Evolutionary conservation across 805 yeast species (phyloP), one percentile per base, ranked within the genome.

Genomic region (Torulaspora delbrueckii): DNA sequence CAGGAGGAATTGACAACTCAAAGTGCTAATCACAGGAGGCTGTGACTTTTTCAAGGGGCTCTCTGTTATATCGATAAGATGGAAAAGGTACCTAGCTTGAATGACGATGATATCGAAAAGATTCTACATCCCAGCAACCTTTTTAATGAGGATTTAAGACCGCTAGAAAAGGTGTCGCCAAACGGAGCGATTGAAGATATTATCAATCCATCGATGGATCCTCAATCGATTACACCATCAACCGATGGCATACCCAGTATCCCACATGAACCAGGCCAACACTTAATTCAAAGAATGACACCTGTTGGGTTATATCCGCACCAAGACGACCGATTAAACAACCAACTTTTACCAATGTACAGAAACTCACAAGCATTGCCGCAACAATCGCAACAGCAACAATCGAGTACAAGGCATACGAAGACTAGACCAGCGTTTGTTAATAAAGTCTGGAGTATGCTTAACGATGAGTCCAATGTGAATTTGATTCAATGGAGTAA

Each of bases 361-460:
- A 45, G 51, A 26, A 45, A 45, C 27, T 42, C 48, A 36, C 42
- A 32, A 13, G 25, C 46, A 10, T 34, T 46, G 8, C 46, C 47
- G 13, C 46, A 42, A 8, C 51, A 44, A 31, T 7, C 43, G 24
- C 22, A 33, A 8, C 46, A 26, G 22, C 44, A 43, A 13, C 35
- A 33, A n/a, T 37, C 39, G 13, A 33, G 36, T 23, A 42, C 55
- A 24, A 55, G 56, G 32, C 51, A 52, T 25, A 42, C 55, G 5
- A 84, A 82, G 58, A 60, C 81, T 0, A 71, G 88, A 43, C 95
- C 98, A 1, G 95, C 96, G 0, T 93, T 93, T 69, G 96, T 93
- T 8, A 79, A 82, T 73, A 93, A 93, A 65, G 70, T 93, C 14
- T 91, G 99, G 99, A 77, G 82, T 30, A 93, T 93, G 96, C 89